Base-by-base conservation (phyloP, 495 filamentous ascomycete species). In the Aspergillus homomorphus region DNA sequence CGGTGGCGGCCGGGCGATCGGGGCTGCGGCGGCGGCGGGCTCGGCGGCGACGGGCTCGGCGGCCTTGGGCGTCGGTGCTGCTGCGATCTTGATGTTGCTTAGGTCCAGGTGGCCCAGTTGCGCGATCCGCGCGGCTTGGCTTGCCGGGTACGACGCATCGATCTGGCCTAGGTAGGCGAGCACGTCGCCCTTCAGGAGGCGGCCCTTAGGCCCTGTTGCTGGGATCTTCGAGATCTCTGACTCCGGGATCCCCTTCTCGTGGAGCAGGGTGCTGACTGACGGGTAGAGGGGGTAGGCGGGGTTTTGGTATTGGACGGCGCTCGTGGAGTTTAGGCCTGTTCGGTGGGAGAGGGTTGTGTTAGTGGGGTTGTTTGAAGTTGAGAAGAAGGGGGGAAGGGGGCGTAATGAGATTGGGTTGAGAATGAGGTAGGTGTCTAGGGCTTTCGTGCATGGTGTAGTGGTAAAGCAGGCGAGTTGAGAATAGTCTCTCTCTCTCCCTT, bases 121-220 rank as follows among this genome's bases (percentile, higher is more conserved):
- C 45, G 79, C 73, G 64, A 97, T 85, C 10, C 84, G 83, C 23
- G 79, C 73, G 44, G 86, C 86, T 59, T 89, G 83, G 43, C 85
- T 77, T n/a, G 82, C 75, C 8, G 91, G 86, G 64, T 89, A 89
- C 21, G 83, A 76, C 43, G 84, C 72, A 45, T 86, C 73, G 64
- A 96, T 89, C 54, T 74, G 75, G 51, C 95, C 94, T 15, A 98
- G 75, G 69, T 93, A 94, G 28, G 91, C 91, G 45, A 98, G 84
- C 9, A 98, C 90, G 69, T 98, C 94, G 49, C 94, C 94, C 76
- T 98, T 98, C 33, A 98, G 81, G 44, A 98, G 78, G 49, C 95
- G 87, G 48, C 92, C 92, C 70, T 87, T 89, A 33, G 94, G 94
- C 16, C 94, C 94, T 24, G 87, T 92, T 10, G 90, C 86, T 20